Evolutionary conservation across 2,329 filamentous ascomycete genomes (phyloP), one percentile per base, ranked within the genome.

Genomic region (Hypocrella siamensis): DNA sequence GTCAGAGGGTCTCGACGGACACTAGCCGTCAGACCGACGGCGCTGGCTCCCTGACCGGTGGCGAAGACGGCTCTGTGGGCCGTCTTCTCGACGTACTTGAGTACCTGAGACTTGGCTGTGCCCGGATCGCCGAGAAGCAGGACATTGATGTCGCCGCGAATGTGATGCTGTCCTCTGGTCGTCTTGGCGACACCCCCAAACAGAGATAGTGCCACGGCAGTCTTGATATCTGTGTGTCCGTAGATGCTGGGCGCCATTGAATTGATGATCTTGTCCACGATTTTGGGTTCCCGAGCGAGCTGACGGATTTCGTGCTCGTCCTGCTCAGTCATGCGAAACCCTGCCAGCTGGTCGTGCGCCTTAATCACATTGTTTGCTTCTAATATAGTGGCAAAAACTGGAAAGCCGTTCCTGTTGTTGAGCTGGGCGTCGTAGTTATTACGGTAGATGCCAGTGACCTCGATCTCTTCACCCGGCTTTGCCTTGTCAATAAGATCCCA

Each of bases 291-390:
- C 34, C 81, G 78, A 7, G 84, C 77, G n/a, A 98, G 64, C 35
- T 75, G 73, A 40, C 86, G 80, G 42, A 98, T 98, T 38, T 83
- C 65, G 16, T 84, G 80, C 57, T 96, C 90, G 48, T 98, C 92
- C 47, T 93, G 80, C 48, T 96, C 88, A 0, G 84, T 96, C 48
- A 98, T 66, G 37, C 85, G 75, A 67, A 98, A 98, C 35, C 90
- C 90, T 46, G 90, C 90, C 38, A 98, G 76, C 57, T 98, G 86
- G 52, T 98, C 90, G 50, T 98, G 90, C 1, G 88, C 79, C 56
- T 98, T 98, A 56, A 96, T 78, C 5, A 96, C 75, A 43, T 98
- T 86, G 57, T 98, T 98, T 17, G 92, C 92, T 56, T 98, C 90
- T 4, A 98, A 70, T 36, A 98, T 90, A 0, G 90, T 98, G 4